Conservation (phyloP, 495 filamentous ascomycete genomes). For the Podospora pseudoanserina region DNA sequence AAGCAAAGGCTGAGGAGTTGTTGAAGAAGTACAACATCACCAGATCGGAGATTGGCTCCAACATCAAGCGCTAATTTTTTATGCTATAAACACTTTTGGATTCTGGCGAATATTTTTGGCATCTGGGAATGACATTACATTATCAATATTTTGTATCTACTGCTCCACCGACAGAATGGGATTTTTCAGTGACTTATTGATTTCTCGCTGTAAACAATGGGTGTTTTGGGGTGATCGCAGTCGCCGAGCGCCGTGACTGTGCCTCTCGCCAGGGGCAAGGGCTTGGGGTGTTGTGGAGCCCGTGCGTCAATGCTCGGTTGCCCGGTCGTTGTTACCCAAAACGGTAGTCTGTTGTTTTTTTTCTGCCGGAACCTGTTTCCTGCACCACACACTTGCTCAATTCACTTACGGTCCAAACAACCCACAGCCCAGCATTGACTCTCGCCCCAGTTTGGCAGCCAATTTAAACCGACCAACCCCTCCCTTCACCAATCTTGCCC, state of each 20-base stretch:
- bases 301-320: conserved; percentile 23
- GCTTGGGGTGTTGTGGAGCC: conserved; percentile 14
- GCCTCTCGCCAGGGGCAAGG: conserved; percentile 7
- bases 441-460: neutral
- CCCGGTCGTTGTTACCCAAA: conserved; percentile 25
- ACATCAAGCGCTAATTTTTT: conserved; percentile 35
- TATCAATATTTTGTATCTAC: neutral
- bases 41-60: conserved; percentile 46
- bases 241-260: conserved; percentile 9
- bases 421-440: neutral
- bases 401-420: neutral
- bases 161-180: neutral
- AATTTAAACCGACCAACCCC: neutral
- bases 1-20: conserved; percentile 59
- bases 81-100: neutral
- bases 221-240: conserved; percentile 1
- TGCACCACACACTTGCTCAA: neutral
- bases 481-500: neutral
- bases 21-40: conserved; percentile 58
- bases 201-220: neutral
- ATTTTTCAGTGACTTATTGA: neutral
- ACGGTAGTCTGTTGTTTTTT: conserved; percentile 28
- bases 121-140: neutral
- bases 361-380: neutral
- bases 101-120: neutral